These are phyloP conservation scores for Leishmania tropica DNA, from an alignment of 208 protist species.

Conservation along the genomic window DNA sequence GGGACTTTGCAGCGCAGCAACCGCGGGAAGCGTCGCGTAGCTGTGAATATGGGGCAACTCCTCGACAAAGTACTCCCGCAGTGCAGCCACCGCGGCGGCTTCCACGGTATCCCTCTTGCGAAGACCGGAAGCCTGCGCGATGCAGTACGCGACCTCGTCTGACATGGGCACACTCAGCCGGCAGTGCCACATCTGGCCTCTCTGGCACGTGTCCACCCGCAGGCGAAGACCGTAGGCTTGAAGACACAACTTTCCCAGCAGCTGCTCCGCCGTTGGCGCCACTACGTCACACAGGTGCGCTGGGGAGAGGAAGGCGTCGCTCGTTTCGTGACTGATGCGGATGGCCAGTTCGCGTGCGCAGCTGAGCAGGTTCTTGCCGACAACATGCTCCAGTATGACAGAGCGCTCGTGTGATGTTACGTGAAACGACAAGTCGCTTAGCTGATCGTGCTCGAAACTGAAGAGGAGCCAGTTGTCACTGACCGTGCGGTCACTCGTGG, in stretches of 20 bases:
- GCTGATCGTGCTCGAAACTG: slow-evolving; percentile 4
- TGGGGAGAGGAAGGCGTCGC: slow-evolving; percentile 7
- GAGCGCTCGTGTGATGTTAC: slow-evolving; percentile 5
- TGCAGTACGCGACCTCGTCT: slow-evolving; percentile 35
- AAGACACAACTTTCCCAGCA: slow-evolving; percentile 18
- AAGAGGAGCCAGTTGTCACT: slow-evolving; percentile 18
- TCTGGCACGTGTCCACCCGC: slow-evolving; percentile 7
- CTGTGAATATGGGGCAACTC: slow-evolving; percentile 4
- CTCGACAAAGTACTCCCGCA: slow-evolving; percentile 19
- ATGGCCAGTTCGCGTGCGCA: slow-evolving; percentile 20
- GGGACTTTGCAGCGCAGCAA: neutral
- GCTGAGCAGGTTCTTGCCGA: slow-evolving; percentile 15
- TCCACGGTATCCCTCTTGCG: slow-evolving; percentile 65
- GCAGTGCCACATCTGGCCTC: slow-evolving; percentile 55
- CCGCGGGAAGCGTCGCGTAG: neutral
- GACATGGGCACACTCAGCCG: slow-evolving; percentile 47
- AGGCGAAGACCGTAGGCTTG: slow-evolving; percentile 19
- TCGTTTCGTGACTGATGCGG: slow-evolving; percentile 19
- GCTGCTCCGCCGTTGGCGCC: slow-evolving; percentile 11
- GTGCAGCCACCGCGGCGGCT: slow-evolving; percentile 28
- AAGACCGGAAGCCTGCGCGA: slow-evolving; percentile 28
- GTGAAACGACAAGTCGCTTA: slow-evolving; percentile 18
- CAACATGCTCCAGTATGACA: slow-evolving; percentile 29
- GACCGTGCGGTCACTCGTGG: slow-evolving; percentile 5
- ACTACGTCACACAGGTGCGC: neutral